Percentiles rank a stretch among this genome's conserved stretches.
These are phyloP conservation scores for Tilletia indica DNA, from an alignment of 1,284 basidiomycete species.

Conservation along the genomic window DNA sequence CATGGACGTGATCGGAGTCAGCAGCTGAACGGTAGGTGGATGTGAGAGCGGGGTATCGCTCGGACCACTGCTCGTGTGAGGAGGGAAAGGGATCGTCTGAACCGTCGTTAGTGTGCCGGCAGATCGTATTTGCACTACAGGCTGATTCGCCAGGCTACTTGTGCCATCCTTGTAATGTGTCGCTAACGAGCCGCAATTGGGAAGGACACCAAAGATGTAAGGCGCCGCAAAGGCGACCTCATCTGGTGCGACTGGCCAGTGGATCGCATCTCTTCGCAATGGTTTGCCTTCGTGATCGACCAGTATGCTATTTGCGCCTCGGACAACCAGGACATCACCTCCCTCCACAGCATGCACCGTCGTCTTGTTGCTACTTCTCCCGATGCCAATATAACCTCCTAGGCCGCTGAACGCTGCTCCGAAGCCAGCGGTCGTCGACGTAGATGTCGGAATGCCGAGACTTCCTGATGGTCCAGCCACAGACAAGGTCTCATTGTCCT, in stretches of 20 bases:
- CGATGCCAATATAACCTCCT: constrained; percentile 83
- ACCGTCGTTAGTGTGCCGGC: constrained; percentile 40
- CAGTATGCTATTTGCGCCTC: constrained; percentile 61
- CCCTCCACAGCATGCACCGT: constrained; percentile 68
- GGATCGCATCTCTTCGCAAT: constrained; percentile 65
- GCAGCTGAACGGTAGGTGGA: constrained; percentile 32
- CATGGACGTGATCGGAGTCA: constrained; percentile 33
- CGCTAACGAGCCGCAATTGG: constrained; percentile 33
- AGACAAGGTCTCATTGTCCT: constrained; percentile 18
- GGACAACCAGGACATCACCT: constrained; percentile 43
- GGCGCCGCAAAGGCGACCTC: constrained; percentile 79
- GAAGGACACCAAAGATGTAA: constrained; percentile 67
- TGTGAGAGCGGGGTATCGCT: constrained; percentile 1
- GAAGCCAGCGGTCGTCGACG: constrained; percentile 55
- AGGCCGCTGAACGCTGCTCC: constrained; percentile 73
- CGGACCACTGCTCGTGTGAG: constrained; percentile 18
- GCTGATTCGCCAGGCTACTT: constrained; percentile 31
- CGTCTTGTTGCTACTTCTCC: constrained; percentile 64
- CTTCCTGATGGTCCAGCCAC: constrained; percentile 26
- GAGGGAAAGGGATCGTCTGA: constrained; percentile 42
- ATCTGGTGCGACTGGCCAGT: constrained; percentile 78
- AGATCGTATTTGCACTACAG: constrained; percentile 41
- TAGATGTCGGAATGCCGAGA: constrained; percentile 53
- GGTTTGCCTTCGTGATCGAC: constrained; percentile 70
- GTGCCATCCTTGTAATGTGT: constrained; percentile 21